Percentiles rank a stretch among this genome's conserved stretches.
Conservation (phyloP, 306 rosid species). For the Citrullus amarus region DNA sequence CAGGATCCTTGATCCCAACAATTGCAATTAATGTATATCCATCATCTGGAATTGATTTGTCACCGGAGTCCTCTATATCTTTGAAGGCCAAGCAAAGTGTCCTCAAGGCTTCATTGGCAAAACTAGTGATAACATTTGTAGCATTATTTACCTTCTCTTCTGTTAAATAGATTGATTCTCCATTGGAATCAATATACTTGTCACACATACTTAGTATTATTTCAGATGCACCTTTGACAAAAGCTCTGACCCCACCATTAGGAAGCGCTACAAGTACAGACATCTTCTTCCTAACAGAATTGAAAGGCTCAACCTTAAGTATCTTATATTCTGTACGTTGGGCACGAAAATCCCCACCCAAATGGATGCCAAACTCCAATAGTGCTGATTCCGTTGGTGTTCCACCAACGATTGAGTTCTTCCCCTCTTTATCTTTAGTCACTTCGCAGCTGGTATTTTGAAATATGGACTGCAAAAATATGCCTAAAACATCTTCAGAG, state of each 20-base stretch:
- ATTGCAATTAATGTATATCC: slow-evolving; percentile 69
- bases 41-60: slow-evolving; percentile 34
- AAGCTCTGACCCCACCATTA: slow-evolving; percentile 46
- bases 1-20: slow-evolving; percentile 94
- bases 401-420: slow-evolving; percentile 61
- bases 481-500: slow-evolving; percentile 35
- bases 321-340: slow-evolving; percentile 36
- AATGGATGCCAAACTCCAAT: slow-evolving; percentile 60
- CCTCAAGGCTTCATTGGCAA: slow-evolving; percentile 85
- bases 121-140: slow-evolving; percentile 43
- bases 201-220: slow-evolving; percentile 59
- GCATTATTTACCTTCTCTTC: slow-evolving; percentile 26
- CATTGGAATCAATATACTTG: slow-evolving; percentile 50
- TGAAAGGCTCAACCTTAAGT: slow-evolving; percentile 77
- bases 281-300: slow-evolving; percentile 88
- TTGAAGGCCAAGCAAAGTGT: slow-evolving; percentile 79
- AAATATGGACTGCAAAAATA: slow-evolving; percentile 60
- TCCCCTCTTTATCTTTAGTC: slow-evolving; percentile 52
- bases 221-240: slow-evolving; percentile 98
- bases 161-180: slow-evolving; percentile 44
- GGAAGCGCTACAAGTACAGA: slow-evolving; percentile 72
- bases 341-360: slow-evolving; percentile 56
- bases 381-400: slow-evolving; percentile 90
- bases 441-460: slow-evolving; percentile 78
- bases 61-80: slow-evolving; percentile 34